Evolutionary conservation across 2,329 filamentous ascomycete species (phyloP).

Genomic region (Aspergillus sergii): DNA sequence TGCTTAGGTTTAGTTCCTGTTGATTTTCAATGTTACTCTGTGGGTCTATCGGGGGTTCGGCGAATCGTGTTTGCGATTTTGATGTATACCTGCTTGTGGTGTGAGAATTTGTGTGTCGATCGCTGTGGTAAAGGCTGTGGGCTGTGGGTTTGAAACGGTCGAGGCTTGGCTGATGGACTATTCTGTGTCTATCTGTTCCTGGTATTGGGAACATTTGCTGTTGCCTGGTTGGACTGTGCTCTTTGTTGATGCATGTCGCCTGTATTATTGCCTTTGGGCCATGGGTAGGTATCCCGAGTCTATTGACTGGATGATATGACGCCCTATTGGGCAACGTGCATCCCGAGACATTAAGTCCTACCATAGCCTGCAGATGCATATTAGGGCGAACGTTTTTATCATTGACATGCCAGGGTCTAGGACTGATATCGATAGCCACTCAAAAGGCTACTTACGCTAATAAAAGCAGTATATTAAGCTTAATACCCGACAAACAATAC

Average conservation of each 20-base stretch:
- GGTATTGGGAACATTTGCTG: neutral
- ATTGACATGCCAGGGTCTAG: neutral
- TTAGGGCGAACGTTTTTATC: neutral
- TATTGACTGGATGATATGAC: no score
- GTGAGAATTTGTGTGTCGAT: neutral
- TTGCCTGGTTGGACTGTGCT: neutral
- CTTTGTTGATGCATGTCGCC: neutral
- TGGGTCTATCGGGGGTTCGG: neutral
- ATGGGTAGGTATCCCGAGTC: neutral
- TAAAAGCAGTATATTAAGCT: neutral
- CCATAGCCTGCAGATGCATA: neutral
- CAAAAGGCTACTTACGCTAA: no score
- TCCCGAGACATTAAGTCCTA: neutral
- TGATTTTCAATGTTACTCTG: neutral
- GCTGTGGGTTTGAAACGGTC: neutral
- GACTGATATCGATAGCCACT: neutral
- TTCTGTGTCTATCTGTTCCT: neutral
- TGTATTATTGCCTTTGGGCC: neutral
- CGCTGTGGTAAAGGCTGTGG: neutral
- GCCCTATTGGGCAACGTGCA: neutral
- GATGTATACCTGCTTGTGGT: neutral
- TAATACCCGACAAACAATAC: neutral
- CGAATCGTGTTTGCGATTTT: neutral
- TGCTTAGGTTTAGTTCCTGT: neutral
- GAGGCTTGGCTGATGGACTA: neutral